Base-by-base conservation (phyloP, 352 stramenopile species). In the Phytopythium chamaehyphon region DNA sequence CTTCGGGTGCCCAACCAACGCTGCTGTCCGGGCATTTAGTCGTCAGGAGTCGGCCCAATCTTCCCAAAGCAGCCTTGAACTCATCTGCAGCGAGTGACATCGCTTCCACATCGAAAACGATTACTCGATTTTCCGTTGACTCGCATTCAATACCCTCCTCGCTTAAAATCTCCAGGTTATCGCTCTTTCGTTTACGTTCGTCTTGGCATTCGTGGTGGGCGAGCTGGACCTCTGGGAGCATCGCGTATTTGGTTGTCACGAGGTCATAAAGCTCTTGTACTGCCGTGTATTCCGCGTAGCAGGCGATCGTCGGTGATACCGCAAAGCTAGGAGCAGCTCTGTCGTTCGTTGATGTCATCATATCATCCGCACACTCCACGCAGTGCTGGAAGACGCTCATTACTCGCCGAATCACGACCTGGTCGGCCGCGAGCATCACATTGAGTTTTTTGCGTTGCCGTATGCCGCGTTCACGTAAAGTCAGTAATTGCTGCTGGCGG, bases 381-480 rank as follows among this genome's bases (percentile, higher is more conserved):
- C 61, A 54, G 23, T 62, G 55, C 19, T 84, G 60, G 22, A 82
- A 51, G 8, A 84, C 40, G 12, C 35, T 46, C 0, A 48, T 42
- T 6, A 76, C 46, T 2, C 50, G 44, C 0, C 70, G 64, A 15
- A 84, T 69, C 28, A 84, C 40, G 6, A 73, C 50, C 61, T 82
- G 70, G 42, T 75, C 64, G 15, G 73, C 61, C 8, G 67, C 67
- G 6, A 84, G 55, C 15, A 82, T 49, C 18, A 67, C 28, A 23
- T 81, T 84, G 46, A 84, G 57, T 11, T 68, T 69, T 50, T 82
- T 81, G 12, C 73, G 70, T 40, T 79, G 64, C 23, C 66, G 70
- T 24, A 82, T 82, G 59, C 71, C 75, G 0, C 59, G 55, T 43
- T 81, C 73, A 16, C 70, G 68, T 23, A 71, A 68, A 7, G 59